Evolutionary conservation across 179 eudicot species (phyloP).

Genomic region (Heliamphora pulchella): DNA sequence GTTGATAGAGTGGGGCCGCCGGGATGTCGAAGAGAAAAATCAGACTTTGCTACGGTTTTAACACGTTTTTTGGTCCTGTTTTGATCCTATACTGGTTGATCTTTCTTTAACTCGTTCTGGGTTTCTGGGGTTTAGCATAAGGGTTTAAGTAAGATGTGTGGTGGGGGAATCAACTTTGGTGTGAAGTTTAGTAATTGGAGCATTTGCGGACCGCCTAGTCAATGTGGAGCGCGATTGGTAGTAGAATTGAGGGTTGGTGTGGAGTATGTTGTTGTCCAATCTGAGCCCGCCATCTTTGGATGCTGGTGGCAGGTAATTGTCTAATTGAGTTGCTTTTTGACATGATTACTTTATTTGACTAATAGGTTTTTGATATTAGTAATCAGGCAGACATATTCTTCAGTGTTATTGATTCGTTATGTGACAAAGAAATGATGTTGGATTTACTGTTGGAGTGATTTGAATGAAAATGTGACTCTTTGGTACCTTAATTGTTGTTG

Average conservation of each 20-base stretch:
- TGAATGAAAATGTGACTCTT: slow-evolving; percentile 1
- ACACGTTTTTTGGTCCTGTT: background rate
- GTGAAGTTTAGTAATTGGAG: background rate
- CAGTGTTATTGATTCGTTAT: background rate
- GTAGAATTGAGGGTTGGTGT: background rate
- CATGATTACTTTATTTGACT: background rate
- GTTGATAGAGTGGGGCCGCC: too few relatives aligned
- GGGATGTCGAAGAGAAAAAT: background rate
- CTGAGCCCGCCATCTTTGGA: slow-evolving; percentile 1
- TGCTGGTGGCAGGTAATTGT: slow-evolving; percentile 13
- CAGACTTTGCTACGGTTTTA: background rate
- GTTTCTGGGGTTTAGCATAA: background rate
- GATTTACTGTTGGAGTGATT: background rate
- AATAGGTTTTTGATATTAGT: background rate
- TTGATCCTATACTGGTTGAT: background rate
- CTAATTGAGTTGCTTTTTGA: background rate
- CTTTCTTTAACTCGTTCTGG: background rate
- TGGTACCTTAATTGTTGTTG: background rate
- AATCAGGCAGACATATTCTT: background rate
- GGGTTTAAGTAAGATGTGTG: background rate
- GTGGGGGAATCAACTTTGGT: background rate
- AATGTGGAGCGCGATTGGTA: slow-evolving; percentile 2
- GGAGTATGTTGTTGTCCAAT: slow-evolving; percentile 13
- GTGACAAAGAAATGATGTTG: background rate
- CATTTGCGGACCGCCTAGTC: background rate